Base-by-base conservation (phyloP, 164 flowering plant genomes). In the Santalum album region DNA sequence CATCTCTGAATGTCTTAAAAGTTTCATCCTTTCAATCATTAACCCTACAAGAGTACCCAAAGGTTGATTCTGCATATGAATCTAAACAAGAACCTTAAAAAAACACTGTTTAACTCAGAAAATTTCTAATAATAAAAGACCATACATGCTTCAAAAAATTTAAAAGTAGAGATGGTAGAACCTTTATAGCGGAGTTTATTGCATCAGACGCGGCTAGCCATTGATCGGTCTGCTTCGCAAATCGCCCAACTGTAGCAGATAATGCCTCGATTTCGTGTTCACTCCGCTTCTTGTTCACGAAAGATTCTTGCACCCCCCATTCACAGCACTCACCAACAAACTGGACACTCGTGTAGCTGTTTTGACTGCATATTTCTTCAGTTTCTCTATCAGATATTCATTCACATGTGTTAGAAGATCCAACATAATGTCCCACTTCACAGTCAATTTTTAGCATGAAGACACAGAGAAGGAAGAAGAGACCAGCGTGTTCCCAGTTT, bases 141-240 rank as follows among this genome's bases (percentile, higher is more conserved):
- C n/a, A n/a, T n/a, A n/a, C n/a, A n/a, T n/a, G n/a, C n/a, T n/a
- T n/a, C n/a, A n/a, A n/a, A n/a, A n/a, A n/a, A n/a, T n/a, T n/a
- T n/a, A n/a, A n/a, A n/a, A n/a, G n/a, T n/a, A 29, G 9, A 29
- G 34, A 9, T 9, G n/a, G 40, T 2, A 0, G 24, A 43, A 86
- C 97, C 95, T 90, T 90, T 19, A 90, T 44, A 10, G 86, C 84
- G 29, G 84, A 64, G 70, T 87, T 87, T 18, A 85, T 32, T 0
- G 95, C 51, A 50, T 67, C 86, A 64, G 97, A 65, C n/a, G 90
- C 80, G 11, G 83, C 70, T n/a, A 87, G 84, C 95, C 97, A 90
- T 35, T 83, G 89, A 72, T 90, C 78, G 29, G 88, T 84, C 63
- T 81, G 94, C 76, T 72, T 90, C 16, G 65, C 36, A 57, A 77